These are phyloP conservation scores for Solanum stenotomum DNA, from an alignment of 257 asterid genomes.

Conservation along the genomic window DNA sequence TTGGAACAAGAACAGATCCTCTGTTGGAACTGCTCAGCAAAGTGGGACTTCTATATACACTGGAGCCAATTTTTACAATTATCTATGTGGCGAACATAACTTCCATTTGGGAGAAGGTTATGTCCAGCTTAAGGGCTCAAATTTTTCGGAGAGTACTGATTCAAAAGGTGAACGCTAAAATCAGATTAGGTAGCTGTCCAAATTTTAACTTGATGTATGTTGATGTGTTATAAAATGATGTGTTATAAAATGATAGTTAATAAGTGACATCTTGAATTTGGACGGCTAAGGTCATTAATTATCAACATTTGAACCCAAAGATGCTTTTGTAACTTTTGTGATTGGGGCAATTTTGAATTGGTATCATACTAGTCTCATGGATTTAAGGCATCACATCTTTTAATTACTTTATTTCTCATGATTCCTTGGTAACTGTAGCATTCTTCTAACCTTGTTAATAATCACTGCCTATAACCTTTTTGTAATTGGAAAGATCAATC, in stretches of 20 bases:
- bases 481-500: neutral
- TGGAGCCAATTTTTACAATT: conserved; percentile 80
- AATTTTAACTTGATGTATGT: neutral
- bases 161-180: conserved; percentile 58
- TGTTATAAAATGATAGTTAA: neutral
- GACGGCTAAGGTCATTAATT: neutral
- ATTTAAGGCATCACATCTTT: neutral
- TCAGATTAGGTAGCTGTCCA: neutral
- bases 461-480: neutral
- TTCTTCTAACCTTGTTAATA: neutral
- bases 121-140: conserved; percentile 95
- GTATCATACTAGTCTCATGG: neutral
- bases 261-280: neutral
- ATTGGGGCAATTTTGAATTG: neutral
- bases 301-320: neutral
- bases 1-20: conserved; percentile 68
- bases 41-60: conserved; percentile 53
- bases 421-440: neutral
- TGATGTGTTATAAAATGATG: neutral
- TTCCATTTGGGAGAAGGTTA: conserved; percentile 94
- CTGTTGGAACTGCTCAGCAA: conserved; percentile 61
- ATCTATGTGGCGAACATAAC: conserved; percentile 79
- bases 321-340: neutral
- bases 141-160: conserved; percentile 81
- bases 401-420: neutral